Evolutionary conservation across 768 basidiomycete genomes (phyloP), one percentile per base, ranked within the genome.

Genomic region (Termitomyces sp.): DNA sequence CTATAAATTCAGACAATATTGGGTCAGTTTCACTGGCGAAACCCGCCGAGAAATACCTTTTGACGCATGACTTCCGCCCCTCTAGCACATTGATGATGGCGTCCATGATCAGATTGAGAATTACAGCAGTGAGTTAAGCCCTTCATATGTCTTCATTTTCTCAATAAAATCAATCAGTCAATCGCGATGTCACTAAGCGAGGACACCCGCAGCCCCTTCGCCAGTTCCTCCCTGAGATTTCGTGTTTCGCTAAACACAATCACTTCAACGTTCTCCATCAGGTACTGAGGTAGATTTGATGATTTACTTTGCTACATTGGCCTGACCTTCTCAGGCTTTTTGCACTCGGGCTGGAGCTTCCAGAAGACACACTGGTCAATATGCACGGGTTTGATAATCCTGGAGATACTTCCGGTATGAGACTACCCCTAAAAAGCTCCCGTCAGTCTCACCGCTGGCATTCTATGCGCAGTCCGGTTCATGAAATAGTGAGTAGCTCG

Each of bases 61-160:
- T n/a, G n/a, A 30, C 15, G 12, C n/a, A 24, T 15, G 1, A 14
- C 26, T 19, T 40, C n/a, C 19, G 6, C 28, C 3, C 22, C 26
- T 42, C 21, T 44, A 87, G 84, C 80, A 82, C 45, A 79, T 87
- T 43, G 81, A 80, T 41, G 74, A 74, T 14, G 86, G 85, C 6
- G 80, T 87, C 24, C 74, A 65, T 19, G 86, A 87, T 61, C 82
- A 85, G 60, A 57, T 85, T 17, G 85, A 87, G 60, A 70, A 78
- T 54, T 86, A 87, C 62, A 83, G 80, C 58, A 74, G 85, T 86
- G 57, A 56, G 78, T 58, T 10, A 22, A 32, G 10, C 43, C 11
- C 14, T 14, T 2, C 9, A 19, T 3, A 32, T 6, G 2, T 5
- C 52, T 19, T 24, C 22, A 24, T 43, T 24, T 15, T 12, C 46